phyloP scores from a whole-genome alignment of 1,139 yeast genomes.

The Diutina catenulata region DNA sequence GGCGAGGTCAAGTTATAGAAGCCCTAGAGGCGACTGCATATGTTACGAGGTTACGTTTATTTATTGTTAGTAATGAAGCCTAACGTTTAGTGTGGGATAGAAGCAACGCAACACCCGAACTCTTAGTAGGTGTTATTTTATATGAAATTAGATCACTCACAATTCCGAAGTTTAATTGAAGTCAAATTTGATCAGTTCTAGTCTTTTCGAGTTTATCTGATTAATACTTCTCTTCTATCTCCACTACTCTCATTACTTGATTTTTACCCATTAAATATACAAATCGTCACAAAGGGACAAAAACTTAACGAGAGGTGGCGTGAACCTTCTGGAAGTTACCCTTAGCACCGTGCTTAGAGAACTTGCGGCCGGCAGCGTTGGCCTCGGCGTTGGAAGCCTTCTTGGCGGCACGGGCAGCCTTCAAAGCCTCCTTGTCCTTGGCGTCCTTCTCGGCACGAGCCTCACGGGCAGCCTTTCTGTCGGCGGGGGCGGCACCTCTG shows the following conservation, averaged over 20 bases:
- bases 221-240: too few relatives aligned
- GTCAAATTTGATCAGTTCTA: too few relatives aligned
- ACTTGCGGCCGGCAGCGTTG: constrained; percentile 36
- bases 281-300: background rate
- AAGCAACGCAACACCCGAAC: too few relatives aligned
- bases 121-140: too few relatives aligned
- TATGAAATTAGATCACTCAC: too few relatives aligned
- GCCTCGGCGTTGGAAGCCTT: constrained; percentile 79
- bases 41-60: too few relatives aligned
- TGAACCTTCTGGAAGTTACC: constrained; percentile 95
- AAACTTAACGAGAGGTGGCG: constrained; percentile 85
- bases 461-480: constrained; percentile 96
- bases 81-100: too few relatives aligned
- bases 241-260: constrained; percentile 2
- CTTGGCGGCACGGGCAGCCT: constrained; percentile 91
- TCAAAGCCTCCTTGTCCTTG: constrained; percentile 91
- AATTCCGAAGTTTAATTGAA: too few relatives aligned
- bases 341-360: constrained; percentile 80
- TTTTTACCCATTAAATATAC: constrained; percentile 5
- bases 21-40: too few relatives aligned
- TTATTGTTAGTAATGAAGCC: too few relatives aligned
- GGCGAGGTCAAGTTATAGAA: constrained; percentile 22
- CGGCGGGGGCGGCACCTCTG: constrained; percentile 92
- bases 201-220: too few relatives aligned
- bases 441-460: constrained; percentile 83